A percentile compares a stretch with the other conserved stretches of the same genome.
phyloP scores from a whole-genome alignment of 2,329 filamentous ascomycete species.

The Bipolaris bicolor region DNA sequence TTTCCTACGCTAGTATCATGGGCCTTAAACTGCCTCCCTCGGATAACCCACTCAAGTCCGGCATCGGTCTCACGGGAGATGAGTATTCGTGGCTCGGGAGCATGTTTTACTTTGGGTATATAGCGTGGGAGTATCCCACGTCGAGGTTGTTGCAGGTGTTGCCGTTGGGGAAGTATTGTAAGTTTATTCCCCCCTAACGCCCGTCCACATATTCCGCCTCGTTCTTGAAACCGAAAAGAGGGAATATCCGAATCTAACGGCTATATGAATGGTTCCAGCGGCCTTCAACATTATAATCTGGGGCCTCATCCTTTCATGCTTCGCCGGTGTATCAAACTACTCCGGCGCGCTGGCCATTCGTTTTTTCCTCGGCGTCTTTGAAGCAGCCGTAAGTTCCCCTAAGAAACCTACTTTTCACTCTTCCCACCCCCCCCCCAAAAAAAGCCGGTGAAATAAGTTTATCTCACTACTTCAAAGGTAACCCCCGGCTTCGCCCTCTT shows the following conservation, averaged over 20 bases:
- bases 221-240: not conserved
- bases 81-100: slow-evolving; percentile 60
- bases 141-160: slow-evolving; percentile 68
- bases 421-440: too few species aligned
- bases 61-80: slow-evolving; percentile 55
- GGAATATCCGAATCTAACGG: not conserved
- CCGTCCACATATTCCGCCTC: too few species aligned
- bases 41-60: slow-evolving; percentile 41
- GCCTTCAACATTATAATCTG: slow-evolving; percentile 69
- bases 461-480: too few species aligned
- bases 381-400: slow-evolving; percentile 65
- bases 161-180: slow-evolving; percentile 68
- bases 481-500: slow-evolving; percentile 72
- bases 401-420: too few species aligned
- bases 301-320: slow-evolving; percentile 66
- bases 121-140: slow-evolving; percentile 70
- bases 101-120: slow-evolving; percentile 61
- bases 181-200: not conserved
- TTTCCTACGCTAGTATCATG: slow-evolving; percentile 61
- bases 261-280: slow-evolving; percentile 29
- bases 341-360: slow-evolving; percentile 67
- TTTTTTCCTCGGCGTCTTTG: slow-evolving; percentile 72
- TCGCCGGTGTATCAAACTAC: slow-evolving; percentile 67
- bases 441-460: too few species aligned
- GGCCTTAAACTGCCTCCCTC: slow-evolving; percentile 50